These are phyloP conservation scores for Penicillium argentinense DNA, from an alignment of 495 filamentous ascomycete genomes.

Conservation along the genomic window DNA sequence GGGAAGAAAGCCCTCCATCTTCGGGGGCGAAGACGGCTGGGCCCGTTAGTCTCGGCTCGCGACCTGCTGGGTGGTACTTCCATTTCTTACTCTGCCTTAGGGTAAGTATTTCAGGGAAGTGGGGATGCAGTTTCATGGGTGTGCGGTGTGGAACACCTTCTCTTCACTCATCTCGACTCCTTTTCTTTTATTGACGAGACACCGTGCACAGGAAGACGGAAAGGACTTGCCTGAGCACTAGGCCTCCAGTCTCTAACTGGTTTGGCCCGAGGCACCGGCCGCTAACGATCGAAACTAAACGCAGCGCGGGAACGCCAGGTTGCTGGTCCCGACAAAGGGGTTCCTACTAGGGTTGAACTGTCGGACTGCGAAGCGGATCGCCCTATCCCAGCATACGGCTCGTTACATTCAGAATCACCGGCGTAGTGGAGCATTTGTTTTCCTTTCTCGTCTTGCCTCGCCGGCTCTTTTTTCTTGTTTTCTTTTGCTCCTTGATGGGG, in stretches of 20 bases:
- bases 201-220: not conserved
- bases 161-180: not conserved
- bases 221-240: constrained; percentile 1
- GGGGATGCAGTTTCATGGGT: not conserved
- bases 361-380: constrained; percentile 6
- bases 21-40: constrained; percentile 27
- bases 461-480: not conserved
- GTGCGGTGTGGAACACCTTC: too few relatives aligned
- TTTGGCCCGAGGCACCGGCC: not conserved
- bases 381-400: constrained; percentile 1
- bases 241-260: not conserved
- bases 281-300: constrained; percentile 15
- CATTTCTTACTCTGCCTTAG: too few relatives aligned
- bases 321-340: constrained; percentile 5
- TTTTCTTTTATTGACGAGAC: not conserved
- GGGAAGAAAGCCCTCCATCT: constrained; percentile 26
- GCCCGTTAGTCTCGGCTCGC: constrained; percentile 21
- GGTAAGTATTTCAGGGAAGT: too few relatives aligned
- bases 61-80: not conserved
- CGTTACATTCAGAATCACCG: too few relatives aligned
- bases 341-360: too few relatives aligned
- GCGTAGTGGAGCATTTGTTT: too few relatives aligned
- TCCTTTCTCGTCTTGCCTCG: not conserved
- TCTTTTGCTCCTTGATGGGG: not conserved
- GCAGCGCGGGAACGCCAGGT: not conserved